Base-by-base conservation (phyloP, 768 basidiomycete species). In the Leccinum sublutescens region DNA sequence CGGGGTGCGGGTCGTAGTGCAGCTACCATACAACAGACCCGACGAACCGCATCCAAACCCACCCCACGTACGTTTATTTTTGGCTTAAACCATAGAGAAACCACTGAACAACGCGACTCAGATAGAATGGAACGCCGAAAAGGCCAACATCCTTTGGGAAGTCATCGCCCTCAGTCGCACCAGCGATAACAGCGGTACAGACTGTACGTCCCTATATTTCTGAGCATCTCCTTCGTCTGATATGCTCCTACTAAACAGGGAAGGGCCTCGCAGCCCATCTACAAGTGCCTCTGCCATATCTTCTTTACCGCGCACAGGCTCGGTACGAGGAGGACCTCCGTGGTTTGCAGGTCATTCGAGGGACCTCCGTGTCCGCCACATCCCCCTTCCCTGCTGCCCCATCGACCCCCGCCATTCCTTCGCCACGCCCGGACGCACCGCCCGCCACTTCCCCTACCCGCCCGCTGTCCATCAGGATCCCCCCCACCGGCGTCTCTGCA, bases 101-200 rank as follows among this genome's bases (percentile, higher is more conserved):
- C 19, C 56, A 31, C 47, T 47, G 48, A 64, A 58, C 51, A 60
- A 58, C 56, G 17, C 27, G 12, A 38, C 53, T 36, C 66, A 93
- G 91, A 87, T 94, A 71, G 87, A 89, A 77, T 94, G 92, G 92
- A 90, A 82, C 47, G 64, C 82, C 8, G 89, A 93, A 58, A 94
- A 93, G 71, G 92, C 93, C 49, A 87, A 87, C 61, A 83, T 91
- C 6, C 77, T 94, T 8, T 94, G 92, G 92, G 90, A 91, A 72
- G 88, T 90, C 48, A 92, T 94, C 62, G 87, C 91, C 55, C 81
- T 84, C 65, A 90, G 89, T 34, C 81, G 90, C 56, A 81, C 85
- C 5, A 83, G 81, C 29, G 89, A 91, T 61, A 86, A 85, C 55
- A 82, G 84, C 17, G 88, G 84, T 43, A 85, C 89, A 38, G 91